phyloP scores from a whole-genome alignment of 768 basidiomycete genomes.

The Tephrocybe sp. region DNA sequence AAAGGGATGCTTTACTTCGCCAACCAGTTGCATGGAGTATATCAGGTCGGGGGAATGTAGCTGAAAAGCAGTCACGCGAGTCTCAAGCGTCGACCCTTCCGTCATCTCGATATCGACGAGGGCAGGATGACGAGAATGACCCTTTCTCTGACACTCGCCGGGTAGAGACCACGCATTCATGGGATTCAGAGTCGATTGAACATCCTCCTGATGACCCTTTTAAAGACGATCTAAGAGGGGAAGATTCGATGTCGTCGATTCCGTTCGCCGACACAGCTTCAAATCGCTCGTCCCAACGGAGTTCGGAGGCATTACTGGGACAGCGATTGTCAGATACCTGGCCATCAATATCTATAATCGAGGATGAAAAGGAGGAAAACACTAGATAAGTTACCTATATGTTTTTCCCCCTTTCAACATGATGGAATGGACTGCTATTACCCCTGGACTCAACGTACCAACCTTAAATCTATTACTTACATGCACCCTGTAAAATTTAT shows the following conservation, averaged over 20 bases:
- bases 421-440: not conserved
- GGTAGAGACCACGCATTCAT: slow-evolving; percentile 10
- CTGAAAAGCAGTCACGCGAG: slow-evolving; percentile 11
- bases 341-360: slow-evolving; percentile 16
- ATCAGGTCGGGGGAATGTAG: not conserved
- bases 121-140: slow-evolving; percentile 17
- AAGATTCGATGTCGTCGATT: slow-evolving; percentile 10
- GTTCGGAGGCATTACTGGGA: slow-evolving; percentile 19
- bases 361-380: slow-evolving; percentile 1
- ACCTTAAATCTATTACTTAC: no score
- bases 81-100: slow-evolving; percentile 1
- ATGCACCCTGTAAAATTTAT: no score
- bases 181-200: slow-evolving; percentile 9
- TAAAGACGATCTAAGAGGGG: slow-evolving; percentile 8
- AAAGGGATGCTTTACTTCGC: slow-evolving; percentile 52
- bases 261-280: slow-evolving; percentile 18
- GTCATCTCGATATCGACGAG: slow-evolving; percentile 8
- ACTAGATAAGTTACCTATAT: not conserved
- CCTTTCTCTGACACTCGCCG: slow-evolving; percentile 32
- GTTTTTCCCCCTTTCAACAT: not conserved
- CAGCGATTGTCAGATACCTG: slow-evolving; percentile 25
- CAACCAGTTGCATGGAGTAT: slow-evolving; percentile 28
- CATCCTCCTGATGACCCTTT: slow-evolving; percentile 7
- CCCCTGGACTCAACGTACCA: no score
- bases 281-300: slow-evolving; percentile 27